Evolutionary conservation across 257 asterid genomes (phyloP).

Genomic region (Solanum pinnatisectum): DNA sequence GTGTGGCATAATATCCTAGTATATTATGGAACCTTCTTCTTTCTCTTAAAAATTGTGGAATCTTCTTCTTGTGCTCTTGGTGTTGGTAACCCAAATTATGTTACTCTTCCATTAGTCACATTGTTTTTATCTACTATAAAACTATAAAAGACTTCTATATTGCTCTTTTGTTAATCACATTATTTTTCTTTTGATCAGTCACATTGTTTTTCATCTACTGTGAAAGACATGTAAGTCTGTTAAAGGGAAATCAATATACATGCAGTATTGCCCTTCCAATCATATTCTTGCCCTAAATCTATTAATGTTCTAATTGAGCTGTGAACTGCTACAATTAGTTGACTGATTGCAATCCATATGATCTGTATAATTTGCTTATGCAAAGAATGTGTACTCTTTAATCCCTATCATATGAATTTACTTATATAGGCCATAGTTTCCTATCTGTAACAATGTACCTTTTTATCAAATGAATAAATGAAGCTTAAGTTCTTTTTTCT

Average conservation of each 20-base stretch:
- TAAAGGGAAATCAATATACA: no score
- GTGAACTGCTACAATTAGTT: neutral
- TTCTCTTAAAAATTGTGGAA: neutral
- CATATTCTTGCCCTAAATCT: neutral
- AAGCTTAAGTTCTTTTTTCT: slow-evolving; percentile 1
- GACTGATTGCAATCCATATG: neutral
- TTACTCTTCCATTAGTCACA: neutral
- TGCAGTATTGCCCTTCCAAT: no score
- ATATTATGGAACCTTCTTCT: neutral
- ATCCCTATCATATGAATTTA: neutral
- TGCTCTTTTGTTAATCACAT: neutral
- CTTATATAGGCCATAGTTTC: neutral
- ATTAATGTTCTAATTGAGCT: neutral
- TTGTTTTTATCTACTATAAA: neutral
- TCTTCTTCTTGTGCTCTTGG: neutral
- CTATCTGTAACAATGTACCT: neutral
- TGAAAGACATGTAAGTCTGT: neutral
- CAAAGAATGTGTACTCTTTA: neutral
- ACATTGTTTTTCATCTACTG: neutral
- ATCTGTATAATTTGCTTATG: neutral
- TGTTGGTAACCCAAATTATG: neutral
- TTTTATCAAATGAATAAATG: neutral
- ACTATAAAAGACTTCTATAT: neutral
- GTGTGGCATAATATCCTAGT: neutral
- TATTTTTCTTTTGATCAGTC: neutral